Percentiles rank a stretch among this genome's conserved stretches.
phyloP scores from a whole-genome alignment of 305 asterid genomes.

The Fraxinus floribunda region DNA sequence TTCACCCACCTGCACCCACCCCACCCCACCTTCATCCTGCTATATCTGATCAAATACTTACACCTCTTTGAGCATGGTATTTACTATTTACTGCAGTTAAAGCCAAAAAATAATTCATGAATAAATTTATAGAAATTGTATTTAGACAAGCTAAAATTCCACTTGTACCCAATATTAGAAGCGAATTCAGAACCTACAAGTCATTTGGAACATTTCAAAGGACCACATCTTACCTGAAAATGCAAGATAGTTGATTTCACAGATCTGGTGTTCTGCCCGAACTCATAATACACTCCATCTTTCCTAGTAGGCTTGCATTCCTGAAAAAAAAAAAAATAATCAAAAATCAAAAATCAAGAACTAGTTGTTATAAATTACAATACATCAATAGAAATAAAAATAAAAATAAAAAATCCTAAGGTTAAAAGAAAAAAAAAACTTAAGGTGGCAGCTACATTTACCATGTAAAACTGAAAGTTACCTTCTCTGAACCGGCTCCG shows the following conservation, averaged over 20 bases:
- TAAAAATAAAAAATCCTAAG: too few relatives aligned
- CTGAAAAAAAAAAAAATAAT: constrained; percentile 4
- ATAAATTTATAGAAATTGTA: neutral
- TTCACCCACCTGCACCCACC: neutral
- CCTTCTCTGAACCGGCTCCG: constrained; percentile 50
- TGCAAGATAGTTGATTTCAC: constrained; percentile 68
- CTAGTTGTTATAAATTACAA: neutral
- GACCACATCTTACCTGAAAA: constrained; percentile 48
- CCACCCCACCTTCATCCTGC: neutral
- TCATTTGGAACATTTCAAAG: neutral
- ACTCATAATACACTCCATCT: constrained; percentile 54
- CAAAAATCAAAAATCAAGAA: neutral
- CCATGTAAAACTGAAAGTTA: constrained; percentile 20
- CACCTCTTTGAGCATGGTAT: neutral
- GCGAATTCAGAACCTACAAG: neutral
- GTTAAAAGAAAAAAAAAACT: neutral
- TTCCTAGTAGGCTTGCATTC: constrained; percentile 50
- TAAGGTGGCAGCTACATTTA: constrained; percentile 7
- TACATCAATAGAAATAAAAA: neutral
- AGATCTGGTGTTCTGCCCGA: constrained; percentile 64
- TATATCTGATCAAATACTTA: neutral
- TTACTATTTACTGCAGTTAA: neutral
- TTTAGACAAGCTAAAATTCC: neutral
- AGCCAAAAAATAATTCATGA: neutral
- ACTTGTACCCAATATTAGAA: constrained; percentile 2